These are phyloP conservation scores for Gossypium lobatum DNA, from an alignment of 441 rosid genomes.

Conservation along the genomic window DNA sequence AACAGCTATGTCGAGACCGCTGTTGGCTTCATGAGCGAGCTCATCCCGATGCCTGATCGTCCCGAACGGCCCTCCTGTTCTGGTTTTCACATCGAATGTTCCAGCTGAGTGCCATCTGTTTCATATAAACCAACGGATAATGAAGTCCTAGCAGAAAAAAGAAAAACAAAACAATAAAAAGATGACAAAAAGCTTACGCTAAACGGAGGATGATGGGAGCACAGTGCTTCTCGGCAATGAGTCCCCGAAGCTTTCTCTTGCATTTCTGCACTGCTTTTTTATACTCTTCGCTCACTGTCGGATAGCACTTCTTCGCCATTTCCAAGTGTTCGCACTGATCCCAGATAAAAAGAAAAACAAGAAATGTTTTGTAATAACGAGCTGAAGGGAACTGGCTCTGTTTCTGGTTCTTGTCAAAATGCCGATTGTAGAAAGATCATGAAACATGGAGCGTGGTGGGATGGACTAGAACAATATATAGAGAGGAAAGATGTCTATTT, in stretches of 20 bases:
- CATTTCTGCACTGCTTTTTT: conserved; percentile 35
- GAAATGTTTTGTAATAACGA: background rate
- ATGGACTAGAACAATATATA: background rate
- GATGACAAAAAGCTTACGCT: conserved; percentile 27
- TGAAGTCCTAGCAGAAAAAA: background rate
- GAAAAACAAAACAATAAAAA: background rate
- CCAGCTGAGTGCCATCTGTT: conserved; percentile 63
- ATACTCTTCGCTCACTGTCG: conserved; percentile 45
- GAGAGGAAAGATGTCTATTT: background rate
- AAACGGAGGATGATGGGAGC: conserved; percentile 55
- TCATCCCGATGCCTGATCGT: conserved; percentile 47
- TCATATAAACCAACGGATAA: background rate
- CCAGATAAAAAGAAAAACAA: background rate
- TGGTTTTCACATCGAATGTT: conserved; percentile 45
- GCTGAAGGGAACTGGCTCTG: background rate
- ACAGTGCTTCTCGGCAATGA: conserved; percentile 50
- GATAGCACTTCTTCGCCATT: conserved; percentile 44
- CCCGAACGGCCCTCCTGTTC: conserved; percentile 58
- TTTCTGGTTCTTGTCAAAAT: background rate
- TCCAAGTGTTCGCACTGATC: background rate
- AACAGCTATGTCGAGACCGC: conserved; percentile 48
- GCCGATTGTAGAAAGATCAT: background rate
- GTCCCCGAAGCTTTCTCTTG: conserved; percentile 50
- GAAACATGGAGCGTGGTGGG: background rate
- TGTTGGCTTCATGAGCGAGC: conserved; percentile 48